These are phyloP conservation scores for Fagopyrum esculentum DNA, from an alignment of 148 eudicot genomes.

Conservation along the genomic window DNA sequence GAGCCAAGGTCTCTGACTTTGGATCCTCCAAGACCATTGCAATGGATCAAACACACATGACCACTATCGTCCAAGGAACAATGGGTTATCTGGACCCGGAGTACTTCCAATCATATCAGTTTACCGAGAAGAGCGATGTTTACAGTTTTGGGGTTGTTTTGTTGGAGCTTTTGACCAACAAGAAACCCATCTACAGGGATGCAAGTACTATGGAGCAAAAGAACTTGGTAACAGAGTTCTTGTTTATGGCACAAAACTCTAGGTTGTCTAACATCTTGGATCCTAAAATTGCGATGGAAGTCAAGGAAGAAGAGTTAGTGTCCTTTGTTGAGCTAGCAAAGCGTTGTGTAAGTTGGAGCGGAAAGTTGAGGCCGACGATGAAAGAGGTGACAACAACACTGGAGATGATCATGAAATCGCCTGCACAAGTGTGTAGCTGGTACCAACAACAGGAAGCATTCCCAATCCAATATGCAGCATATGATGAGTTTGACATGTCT, in stretches of 20 bases:
- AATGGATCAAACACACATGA: too few relatives aligned
- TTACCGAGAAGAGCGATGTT: too few relatives aligned
- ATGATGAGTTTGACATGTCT: background rate
- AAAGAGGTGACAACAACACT: constrained; percentile 1
- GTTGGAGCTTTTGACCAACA: too few relatives aligned
- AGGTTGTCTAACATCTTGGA: background rate
- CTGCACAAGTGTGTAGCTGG: background rate
- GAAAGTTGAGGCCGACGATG: background rate
- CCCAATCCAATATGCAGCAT: background rate
- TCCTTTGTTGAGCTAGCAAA: background rate
- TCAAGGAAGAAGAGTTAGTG: background rate
- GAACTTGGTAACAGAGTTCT: constrained; percentile 8
- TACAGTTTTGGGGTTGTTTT: too few relatives aligned
- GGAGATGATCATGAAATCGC: constrained; percentile 4
- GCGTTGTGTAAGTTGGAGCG: constrained; percentile 1
- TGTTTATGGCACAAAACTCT: background rate
- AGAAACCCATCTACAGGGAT: background rate
- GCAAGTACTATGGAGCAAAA: constrained; percentile 4
- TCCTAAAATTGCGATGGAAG: background rate
- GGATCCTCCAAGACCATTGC: background rate
- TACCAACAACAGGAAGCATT: background rate
- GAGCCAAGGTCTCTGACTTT: background rate
- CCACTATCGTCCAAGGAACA: too few relatives aligned
- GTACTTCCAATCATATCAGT: too few relatives aligned
- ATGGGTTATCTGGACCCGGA: too few relatives aligned